Base-by-base conservation (phyloP, 768 basidiomycete genomes). In the Tylopilus vinaceipallidus region DNA sequence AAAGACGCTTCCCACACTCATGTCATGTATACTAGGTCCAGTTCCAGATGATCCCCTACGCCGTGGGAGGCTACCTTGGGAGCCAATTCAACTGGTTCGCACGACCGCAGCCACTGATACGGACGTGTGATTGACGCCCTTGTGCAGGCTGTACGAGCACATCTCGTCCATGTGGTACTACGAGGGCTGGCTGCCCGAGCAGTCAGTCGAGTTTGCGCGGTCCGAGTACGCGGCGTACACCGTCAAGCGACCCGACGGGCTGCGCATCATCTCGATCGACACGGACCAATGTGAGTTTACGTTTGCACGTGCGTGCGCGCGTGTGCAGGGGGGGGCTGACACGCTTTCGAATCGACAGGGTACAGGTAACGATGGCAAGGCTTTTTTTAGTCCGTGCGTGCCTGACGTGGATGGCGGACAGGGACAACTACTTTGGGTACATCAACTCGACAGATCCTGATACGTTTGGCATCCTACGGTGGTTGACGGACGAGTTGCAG, bases 221-320 rank as follows among this genome's bases (percentile, higher is more conserved):
- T 68, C 73, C 0, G 75, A 79, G 58, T 79, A 78, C 38, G 72
- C 71, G 2, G 78, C 67, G 4, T 79, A 79, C 53, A 71, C 69
- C 24, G 77, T 79, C 16, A 60, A 60, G 26, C 71, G 76, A 13
- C 48, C 56, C 22, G 72, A 75, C 32, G 76, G 76, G 5, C 65
- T 79, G n/a, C 65, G 75, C 29, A 68, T 78, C 32, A 76, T 79
- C 53, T 75, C 76, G 5, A 55, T 79, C 29, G 78, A 79, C 56
- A 78, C 76, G 2, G 73, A 78, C 52, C 52, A 76, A 11, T 79
- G 77, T 75, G 56, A 20, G 71, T 30, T 13, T 17, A 34, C 17
- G 34, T 17, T 8, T 3, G 17, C 16, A n/a, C 34, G n/a, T 20
- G 20, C 20, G 38, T 45, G 60, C 63, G 54, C 14, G 34, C 6